Conservation (phyloP, 177 flowering plant species). For the Vitis hybrid region DNA sequence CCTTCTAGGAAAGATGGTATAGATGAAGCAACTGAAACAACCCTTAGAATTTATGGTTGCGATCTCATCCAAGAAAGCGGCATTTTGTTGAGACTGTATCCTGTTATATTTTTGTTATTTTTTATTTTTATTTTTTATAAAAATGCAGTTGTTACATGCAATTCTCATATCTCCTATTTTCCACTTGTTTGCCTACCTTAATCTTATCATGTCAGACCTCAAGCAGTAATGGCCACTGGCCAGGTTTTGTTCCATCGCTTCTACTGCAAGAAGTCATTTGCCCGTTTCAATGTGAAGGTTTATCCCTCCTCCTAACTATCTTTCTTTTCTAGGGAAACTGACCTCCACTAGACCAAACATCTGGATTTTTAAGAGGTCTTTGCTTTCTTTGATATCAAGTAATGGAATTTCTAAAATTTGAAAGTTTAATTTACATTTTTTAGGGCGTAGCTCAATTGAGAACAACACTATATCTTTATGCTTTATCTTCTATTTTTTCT, state of each 20-base stretch:
- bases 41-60: constrained; percentile 88
- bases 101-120: constrained; percentile 6
- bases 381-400: neutral
- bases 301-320: neutral
- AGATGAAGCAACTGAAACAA: constrained; percentile 70
- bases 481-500: neutral
- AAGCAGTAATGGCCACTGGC: constrained; percentile 97
- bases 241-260: constrained; percentile 95
- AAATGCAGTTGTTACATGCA: neutral
- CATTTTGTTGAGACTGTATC: constrained; percentile 81
- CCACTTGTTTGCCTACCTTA: constrained; percentile 14
- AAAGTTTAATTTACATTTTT: neutral
- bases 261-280: constrained; percentile 96
- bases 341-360: neutral
- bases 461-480: neutral
- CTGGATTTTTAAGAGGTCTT: neutral
- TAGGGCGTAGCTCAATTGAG: neutral
- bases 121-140: neutral
- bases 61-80: constrained; percentile 95
- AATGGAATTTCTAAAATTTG: neutral
- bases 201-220: constrained; percentile 56
- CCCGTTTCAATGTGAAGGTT: constrained; percentile 91
- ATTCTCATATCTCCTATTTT: neutral
- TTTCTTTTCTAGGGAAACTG: too few relatives aligned
- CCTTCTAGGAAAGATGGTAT: constrained; percentile 74